These are phyloP conservation scores for Phytopythium ostracodes DNA, from an alignment of 352 stramenopile genomes.

Conservation along the genomic window DNA sequence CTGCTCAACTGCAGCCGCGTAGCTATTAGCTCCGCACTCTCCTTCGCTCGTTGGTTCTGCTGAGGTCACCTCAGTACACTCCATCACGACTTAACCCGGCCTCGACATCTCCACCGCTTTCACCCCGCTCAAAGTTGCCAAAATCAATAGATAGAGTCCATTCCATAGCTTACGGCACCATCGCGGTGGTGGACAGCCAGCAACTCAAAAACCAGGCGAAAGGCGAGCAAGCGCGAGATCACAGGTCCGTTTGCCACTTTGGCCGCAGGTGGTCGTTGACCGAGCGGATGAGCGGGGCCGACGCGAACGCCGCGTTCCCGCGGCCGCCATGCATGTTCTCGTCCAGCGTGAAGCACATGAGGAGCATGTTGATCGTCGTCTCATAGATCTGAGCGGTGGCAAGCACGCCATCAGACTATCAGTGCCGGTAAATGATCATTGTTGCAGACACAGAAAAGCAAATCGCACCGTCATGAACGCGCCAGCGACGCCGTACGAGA, in stretches of 20 bases:
- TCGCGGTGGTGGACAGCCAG: neutral
- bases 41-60: no score
- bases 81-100: no score
- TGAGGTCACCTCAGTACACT: no score
- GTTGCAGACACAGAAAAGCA: neutral
- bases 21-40: no score
- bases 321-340: constrained; percentile 79
- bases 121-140: neutral
- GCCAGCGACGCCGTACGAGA: constrained; percentile 75
- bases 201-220: neutral
- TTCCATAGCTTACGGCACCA: neutral
- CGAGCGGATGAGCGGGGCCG: constrained; percentile 58
- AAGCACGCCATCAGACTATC: neutral
- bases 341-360: constrained; percentile 84
- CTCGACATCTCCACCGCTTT: no score
- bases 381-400: constrained; percentile 62
- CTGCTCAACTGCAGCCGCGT: no score
- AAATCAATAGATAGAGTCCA: constrained; percentile 4
- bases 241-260: constrained; percentile 80
- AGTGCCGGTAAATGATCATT: no score
- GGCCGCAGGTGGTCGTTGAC: constrained; percentile 81
- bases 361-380: constrained; percentile 80
- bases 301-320: constrained; percentile 61
- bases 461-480: constrained; percentile 72
- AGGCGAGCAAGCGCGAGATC: constrained; percentile 5